phyloP scores from a whole-genome alignment of 805 yeast genomes.

The Lachancea waltii region DNA sequence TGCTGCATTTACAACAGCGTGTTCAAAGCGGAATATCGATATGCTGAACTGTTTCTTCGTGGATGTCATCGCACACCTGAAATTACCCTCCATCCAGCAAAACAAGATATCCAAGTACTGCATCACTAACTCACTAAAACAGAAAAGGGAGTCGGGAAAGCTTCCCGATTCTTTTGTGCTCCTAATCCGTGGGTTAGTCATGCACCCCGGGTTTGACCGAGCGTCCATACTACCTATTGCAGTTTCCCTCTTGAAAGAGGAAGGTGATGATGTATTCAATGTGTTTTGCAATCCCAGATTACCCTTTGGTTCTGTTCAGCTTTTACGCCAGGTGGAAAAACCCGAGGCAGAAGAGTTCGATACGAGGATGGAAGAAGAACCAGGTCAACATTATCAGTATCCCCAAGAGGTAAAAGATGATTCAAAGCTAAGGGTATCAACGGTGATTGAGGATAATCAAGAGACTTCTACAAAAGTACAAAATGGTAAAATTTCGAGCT shows the following conservation, averaged over 20 bases:
- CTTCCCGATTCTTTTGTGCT: conserved; percentile 29
- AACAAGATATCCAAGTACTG: conserved; percentile 47
- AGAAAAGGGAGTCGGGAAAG: conserved; percentile 24
- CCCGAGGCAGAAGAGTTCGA: not conserved
- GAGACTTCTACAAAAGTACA: no score
- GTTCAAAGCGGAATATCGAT: conserved; percentile 35
- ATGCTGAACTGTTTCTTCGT: conserved; percentile 40
- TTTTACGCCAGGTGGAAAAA: conserved; percentile 13
- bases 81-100: conserved; percentile 57
- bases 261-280: conserved; percentile 46
- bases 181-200: conserved; percentile 48
- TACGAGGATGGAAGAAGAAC: not conserved
- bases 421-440: no score
- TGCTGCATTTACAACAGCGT: conserved; percentile 43
- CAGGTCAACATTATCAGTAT: not conserved
- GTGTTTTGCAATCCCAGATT: conserved; percentile 69
- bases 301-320: conserved; percentile 41
- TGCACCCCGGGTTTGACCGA: conserved; percentile 61
- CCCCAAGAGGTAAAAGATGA: no score
- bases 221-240: conserved; percentile 70
- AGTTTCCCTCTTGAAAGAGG: conserved; percentile 40
- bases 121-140: conserved; percentile 34
- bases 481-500: not conserved
- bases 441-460: not conserved
- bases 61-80: conserved; percentile 40